Conservation (phyloP, 805 yeast genomes). For the Candida anglica region DNA sequence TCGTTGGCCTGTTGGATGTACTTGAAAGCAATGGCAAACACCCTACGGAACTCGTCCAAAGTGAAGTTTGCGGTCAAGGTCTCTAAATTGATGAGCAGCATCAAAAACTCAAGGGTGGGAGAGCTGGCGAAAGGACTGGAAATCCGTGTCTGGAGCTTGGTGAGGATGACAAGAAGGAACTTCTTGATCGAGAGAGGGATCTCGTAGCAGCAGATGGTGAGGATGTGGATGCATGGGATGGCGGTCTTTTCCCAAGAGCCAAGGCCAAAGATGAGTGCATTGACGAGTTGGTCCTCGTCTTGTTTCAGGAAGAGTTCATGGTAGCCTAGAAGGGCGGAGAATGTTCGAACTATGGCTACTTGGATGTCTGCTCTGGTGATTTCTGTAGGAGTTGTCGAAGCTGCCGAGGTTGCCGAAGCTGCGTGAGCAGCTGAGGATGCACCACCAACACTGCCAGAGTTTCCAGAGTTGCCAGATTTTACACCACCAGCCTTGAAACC, state of each 20-base stretch:
- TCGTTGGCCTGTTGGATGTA: conserved; percentile 71
- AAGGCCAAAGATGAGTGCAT: conserved; percentile 56
- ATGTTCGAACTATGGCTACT: conserved; percentile 57
- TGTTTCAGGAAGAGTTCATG: conserved; percentile 47
- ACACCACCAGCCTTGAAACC: too few relatives aligned
- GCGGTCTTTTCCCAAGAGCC: conserved; percentile 78
- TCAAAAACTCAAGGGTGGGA: conserved; percentile 71
- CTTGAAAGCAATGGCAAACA: conserved; percentile 80
- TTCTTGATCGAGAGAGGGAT: conserved; percentile 70
- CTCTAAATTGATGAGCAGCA: conserved; percentile 64
- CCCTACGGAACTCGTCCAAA: conserved; percentile 70
- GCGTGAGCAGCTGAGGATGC: too few relatives aligned
- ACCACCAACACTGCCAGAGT: too few relatives aligned
- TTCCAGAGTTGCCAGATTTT: too few relatives aligned
- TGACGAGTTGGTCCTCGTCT: conserved; percentile 63
- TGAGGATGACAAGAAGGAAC: conserved; percentile 61
- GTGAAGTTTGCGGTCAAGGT: conserved; percentile 67
- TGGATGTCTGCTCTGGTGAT: conserved; percentile 60
- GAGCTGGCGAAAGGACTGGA: conserved; percentile 66
- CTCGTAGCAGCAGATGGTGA: conserved; percentile 78
- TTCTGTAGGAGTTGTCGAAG: too few relatives aligned
- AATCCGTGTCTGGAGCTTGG: conserved; percentile 71
- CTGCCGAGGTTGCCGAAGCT: too few relatives aligned
- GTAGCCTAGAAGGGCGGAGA: conserved; percentile 62
- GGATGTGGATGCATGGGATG: conserved; percentile 69